A percentile compares a stretch with the other conserved stretches of the same genome.
Conservation (phyloP, 1,139 yeast species). For the Tardiomyces blankii region DNA sequence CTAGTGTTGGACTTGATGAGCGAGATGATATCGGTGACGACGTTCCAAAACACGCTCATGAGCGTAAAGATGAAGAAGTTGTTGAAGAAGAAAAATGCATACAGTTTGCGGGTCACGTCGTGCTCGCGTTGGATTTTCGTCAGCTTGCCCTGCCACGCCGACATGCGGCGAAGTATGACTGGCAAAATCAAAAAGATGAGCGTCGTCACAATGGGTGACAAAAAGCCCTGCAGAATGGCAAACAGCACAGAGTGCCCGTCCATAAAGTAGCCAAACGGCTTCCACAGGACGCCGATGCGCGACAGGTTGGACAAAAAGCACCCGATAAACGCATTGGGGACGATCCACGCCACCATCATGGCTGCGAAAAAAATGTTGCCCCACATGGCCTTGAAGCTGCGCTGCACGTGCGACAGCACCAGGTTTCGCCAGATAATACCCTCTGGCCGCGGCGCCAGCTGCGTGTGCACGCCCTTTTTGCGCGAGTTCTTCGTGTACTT, state of each 20-base stretch:
- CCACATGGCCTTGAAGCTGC: slow-evolving; percentile 24
- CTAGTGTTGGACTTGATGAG: slow-evolving; percentile 13
- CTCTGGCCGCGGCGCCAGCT: slow-evolving; percentile 27
- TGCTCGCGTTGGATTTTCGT: slow-evolving; percentile 29
- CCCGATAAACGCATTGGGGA: slow-evolving; percentile 32
- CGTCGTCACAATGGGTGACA: slow-evolving; percentile 28
- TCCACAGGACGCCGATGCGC: slow-evolving; percentile 28
- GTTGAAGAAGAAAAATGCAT: slow-evolving; percentile 28
- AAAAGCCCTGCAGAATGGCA: slow-evolving; percentile 30
- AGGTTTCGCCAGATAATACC: slow-evolving; percentile 31
- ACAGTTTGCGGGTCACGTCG: slow-evolving; percentile 28
- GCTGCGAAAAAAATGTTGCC: slow-evolving; percentile 24
- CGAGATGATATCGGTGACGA: slow-evolving; percentile 23
- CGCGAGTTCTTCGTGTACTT: slow-evolving; percentile 8
- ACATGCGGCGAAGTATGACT: slow-evolving; percentile 25
- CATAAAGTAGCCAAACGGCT: slow-evolving; percentile 22
- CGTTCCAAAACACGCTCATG: slow-evolving; percentile 30
- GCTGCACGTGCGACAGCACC: slow-evolving; percentile 18
- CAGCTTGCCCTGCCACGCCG: slow-evolving; percentile 29
- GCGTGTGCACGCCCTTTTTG: slow-evolving; percentile 10
- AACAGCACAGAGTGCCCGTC: slow-evolving; percentile 19
- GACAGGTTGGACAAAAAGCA: slow-evolving; percentile 28
- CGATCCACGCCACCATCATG: slow-evolving; percentile 27
- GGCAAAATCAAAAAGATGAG: slow-evolving; percentile 28
- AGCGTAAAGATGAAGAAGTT: slow-evolving; percentile 28